Evolutionary conservation across 352 stramenopile species (phyloP), one percentile per base, ranked within the genome.

Genomic region (Pythium rishiriense): DNA sequence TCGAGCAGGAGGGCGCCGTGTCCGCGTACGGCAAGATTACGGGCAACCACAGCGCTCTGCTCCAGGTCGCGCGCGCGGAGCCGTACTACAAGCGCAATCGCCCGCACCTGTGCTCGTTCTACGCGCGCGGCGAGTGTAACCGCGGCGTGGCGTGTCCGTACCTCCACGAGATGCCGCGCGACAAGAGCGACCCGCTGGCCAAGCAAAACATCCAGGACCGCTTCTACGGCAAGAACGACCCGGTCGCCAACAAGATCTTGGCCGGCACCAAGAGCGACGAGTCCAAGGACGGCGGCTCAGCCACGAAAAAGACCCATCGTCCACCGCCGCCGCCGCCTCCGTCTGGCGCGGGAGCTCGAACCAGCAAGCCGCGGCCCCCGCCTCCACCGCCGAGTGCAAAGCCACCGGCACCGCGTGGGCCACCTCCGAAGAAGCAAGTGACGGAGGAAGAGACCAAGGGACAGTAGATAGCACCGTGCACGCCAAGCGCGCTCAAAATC

Each of bases 151-250:
- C 87, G 29, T 99, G 96, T 75, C 96, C 96, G 1, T 99, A 98
- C 66, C 62, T 97, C 69, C 90, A 99, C 69, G 96, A 98, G 74
- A 97, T 98, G 90, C 93, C 91, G 4, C 87, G 87, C 19, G 85
- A 85, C 65, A 94, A 97, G 72, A 92, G 93, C 71, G 92, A 98
- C 71, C 91, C 93, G 37, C 74, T 98, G 28, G 86, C 85, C n/a
- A 98, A 98, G 69, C 95, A 98, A 73, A 98, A 98, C 86, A 98
- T 97, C 33, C 94, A 96, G 52, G 91, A 98, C 73, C 78, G 96
- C 15, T 98, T 96, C 71, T 97, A 97, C 61, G 94, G 96, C 70
- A 96, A 91, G 50, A 98, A 97, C 62, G 94, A 98, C 76, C 93
- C 93, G 1, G 94, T 98, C 4, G 94, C 93, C 4, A 74, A 84